These are phyloP conservation scores for Astrocystis sublimbata DNA, from an alignment of 495 filamentous ascomycete genomes.

Conservation along the genomic window DNA sequence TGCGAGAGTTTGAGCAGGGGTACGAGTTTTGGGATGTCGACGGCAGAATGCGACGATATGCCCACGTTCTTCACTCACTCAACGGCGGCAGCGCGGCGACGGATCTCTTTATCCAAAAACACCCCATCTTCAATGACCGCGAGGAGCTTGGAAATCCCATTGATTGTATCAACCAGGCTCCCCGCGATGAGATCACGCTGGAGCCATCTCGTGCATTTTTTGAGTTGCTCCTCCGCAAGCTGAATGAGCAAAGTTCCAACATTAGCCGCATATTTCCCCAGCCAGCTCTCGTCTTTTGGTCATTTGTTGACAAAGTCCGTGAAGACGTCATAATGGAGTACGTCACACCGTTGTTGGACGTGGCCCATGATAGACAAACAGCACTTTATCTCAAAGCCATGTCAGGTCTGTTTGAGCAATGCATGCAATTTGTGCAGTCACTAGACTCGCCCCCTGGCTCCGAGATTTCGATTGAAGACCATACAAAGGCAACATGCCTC, in stretches of 20 bases:
- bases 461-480: constrained; percentile 29
- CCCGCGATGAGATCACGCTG: constrained; percentile 63
- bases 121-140: constrained; percentile 75
- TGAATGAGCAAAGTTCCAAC: constrained; percentile 81
- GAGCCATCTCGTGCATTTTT: constrained; percentile 84
- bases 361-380: constrained; percentile 75
- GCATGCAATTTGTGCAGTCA: constrained; percentile 68
- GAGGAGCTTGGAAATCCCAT: constrained; percentile 72
- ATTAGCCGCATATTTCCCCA: constrained; percentile 85
- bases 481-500: constrained; percentile 62
- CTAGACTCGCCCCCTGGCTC: constrained; percentile 56
- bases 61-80: constrained; percentile 75
- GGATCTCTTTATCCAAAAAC: constrained; percentile 84
- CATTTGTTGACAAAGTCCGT: constrained; percentile 78
- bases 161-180: constrained; percentile 76
- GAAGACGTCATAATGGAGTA: constrained; percentile 88
- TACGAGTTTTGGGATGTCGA: constrained; percentile 89
- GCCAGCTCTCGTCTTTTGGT: constrained; percentile 68
- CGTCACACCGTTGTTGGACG: constrained; percentile 81
- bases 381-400: constrained; percentile 84
- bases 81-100: constrained; percentile 79
- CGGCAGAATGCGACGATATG: constrained; percentile 84
- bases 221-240: constrained; percentile 63
- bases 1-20: constrained; percentile 88
- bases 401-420: constrained; percentile 83